Evolutionary conservation across 495 filamentous ascomycete species (phyloP).

Genomic region (Penicillium mononematosum): DNA sequence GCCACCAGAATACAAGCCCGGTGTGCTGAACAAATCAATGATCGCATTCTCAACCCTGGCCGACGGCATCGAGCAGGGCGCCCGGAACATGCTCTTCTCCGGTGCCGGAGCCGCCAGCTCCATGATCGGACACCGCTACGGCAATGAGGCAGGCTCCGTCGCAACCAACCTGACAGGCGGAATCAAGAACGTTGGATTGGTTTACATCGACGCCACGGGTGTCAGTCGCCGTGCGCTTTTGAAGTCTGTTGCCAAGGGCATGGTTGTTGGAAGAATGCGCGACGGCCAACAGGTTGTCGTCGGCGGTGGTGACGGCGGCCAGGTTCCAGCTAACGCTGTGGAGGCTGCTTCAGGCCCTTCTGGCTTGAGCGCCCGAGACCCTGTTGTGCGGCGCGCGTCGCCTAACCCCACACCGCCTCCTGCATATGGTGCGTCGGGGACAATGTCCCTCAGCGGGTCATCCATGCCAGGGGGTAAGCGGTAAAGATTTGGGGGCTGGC

Average conservation of each 20-base stretch:
- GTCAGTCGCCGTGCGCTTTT: slow-evolving; percentile 85
- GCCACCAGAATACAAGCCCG: slow-evolving; percentile 74
- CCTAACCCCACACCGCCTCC: slow-evolving; percentile 41
- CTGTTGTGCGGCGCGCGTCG: slow-evolving; percentile 32
- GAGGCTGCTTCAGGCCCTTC: slow-evolving; percentile 19
- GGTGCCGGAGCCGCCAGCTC: slow-evolving; percentile 73
- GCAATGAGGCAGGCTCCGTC: slow-evolving; percentile 75
- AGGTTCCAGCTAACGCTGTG: slow-evolving; percentile 31
- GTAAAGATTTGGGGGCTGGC: slow-evolving; percentile 20
- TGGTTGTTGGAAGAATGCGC: slow-evolving; percentile 87
- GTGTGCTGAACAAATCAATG: slow-evolving; percentile 88
- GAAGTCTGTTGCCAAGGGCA: slow-evolving; percentile 94
- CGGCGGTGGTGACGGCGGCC: slow-evolving; percentile 73
- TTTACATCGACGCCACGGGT: slow-evolving; percentile 96
- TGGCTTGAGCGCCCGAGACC: slow-evolving; percentile 18
- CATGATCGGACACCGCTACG: slow-evolving; percentile 81
- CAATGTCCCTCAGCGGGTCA: slow-evolving; percentile 33
- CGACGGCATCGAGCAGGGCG: slow-evolving; percentile 86
- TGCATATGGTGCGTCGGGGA: slow-evolving; percentile 42
- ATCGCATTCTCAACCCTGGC: slow-evolving; percentile 96
- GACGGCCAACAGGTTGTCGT: slow-evolving; percentile 85
- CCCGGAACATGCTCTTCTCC: slow-evolving; percentile 69
- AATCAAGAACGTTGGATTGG: slow-evolving; percentile 91
- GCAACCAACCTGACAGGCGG: slow-evolving; percentile 73
- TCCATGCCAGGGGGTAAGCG: slow-evolving; percentile 38